Evolutionary conservation across 2,329 filamentous ascomycete species (phyloP), one percentile per base, ranked within the genome.

Genomic region (Coniochaeta prunicola): DNA sequence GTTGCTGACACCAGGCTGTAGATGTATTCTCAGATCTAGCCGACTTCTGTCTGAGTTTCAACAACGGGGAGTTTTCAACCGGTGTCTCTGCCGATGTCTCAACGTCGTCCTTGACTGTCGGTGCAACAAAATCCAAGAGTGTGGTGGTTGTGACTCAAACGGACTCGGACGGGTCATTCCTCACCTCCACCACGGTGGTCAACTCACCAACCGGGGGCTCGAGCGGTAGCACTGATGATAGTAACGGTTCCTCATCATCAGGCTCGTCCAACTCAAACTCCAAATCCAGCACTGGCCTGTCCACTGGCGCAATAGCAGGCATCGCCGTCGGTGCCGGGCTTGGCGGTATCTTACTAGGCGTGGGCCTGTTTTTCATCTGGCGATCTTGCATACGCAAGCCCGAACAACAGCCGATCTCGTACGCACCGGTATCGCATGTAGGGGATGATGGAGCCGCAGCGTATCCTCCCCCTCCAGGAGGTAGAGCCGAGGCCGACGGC

Each of bases 231-330:
- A 26, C 3, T 28, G 24, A 17, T 24, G 19, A 17, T 19, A 9
- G 42, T n/a, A n/a, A 8, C 21, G 40, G 40, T 45, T 45, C 40
- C 48, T 53, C 48, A 21, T 53, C 48, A 31, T 53, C 48, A 28
- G 19, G 21, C 28, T 53, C 48, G 4, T 42, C 50, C 56, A 34
- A 21, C 21, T 42, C 34, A 17, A 40, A 21, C n/a, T 33, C 57
- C 8, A 34, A 50, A 4, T 53, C 56, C 1, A 42, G 57, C 53
- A 50, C 33, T 56, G 56, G 58, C 21, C 59, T 64, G 33, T 58
- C 61, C 54, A 60, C 58, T 17, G 63, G 63, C 31, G 58, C 58
- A 21, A 63, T 63, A 50, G 59, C 45, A 6, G 59, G 61, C 55
- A 61, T 60, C 24, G 61, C 61, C n/a, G 42, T 63, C 12, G 61